Evolutionary conservation across 495 filamentous ascomycete species (phyloP).

Genomic region (Penicillium salamii): DNA sequence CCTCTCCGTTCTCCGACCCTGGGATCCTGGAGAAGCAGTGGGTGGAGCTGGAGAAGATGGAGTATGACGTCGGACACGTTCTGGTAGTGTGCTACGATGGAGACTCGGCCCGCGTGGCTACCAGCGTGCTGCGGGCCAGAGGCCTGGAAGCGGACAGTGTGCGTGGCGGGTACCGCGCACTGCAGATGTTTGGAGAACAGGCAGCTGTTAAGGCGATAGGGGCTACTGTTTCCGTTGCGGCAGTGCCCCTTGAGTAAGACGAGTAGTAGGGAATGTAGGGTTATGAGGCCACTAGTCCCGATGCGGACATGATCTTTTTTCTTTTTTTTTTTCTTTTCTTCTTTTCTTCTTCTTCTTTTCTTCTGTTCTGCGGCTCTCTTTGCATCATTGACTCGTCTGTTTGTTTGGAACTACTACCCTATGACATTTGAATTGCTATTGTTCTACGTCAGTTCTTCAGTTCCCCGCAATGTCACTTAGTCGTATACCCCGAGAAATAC

Average conservation of each 20-base stretch:
- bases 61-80: conserved; percentile 33
- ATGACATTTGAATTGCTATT: conserved; percentile 2
- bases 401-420: conserved; percentile 3
- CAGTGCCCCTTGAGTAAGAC: conserved; percentile 19
- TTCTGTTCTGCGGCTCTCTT: neutral
- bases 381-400: neutral
- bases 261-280: conserved; percentile 20
- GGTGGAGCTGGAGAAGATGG: conserved; percentile 41
- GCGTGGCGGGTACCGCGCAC: conserved; percentile 39
- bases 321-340: neutral
- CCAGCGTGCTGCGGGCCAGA: conserved; percentile 50
- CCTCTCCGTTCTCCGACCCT: conserved; percentile 46
- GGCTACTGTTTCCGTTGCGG: conserved; percentile 18
- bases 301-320: conserved; percentile 6
- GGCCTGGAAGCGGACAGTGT: conserved; percentile 50
- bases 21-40: conserved; percentile 43
- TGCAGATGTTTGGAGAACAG: conserved; percentile 26
- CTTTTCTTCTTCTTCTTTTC: neutral
- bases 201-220: conserved; percentile 4
- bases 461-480: neutral
- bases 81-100: conserved; percentile 53
- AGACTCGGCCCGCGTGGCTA: conserved; percentile 51
- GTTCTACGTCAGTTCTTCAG: neutral
- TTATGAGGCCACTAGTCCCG: conserved; percentile 13
- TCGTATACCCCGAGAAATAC: no score